Conservation (phyloP, 2,329 filamentous ascomycete genomes). For the Aspergillus puulaauensis region DNA sequence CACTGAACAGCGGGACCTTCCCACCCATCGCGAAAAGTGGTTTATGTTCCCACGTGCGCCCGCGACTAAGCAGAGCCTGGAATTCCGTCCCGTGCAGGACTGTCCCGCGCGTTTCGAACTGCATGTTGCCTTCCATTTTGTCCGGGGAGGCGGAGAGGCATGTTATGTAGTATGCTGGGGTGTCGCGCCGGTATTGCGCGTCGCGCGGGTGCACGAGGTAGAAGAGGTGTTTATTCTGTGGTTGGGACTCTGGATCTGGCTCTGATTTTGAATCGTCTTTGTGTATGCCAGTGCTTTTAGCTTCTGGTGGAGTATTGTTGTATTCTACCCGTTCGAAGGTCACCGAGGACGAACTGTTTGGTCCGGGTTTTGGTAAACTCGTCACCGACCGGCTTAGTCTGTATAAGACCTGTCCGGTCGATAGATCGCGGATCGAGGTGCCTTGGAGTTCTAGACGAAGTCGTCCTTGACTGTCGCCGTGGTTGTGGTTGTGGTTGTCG, state of each 20-base stretch:
- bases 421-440: not conserved
- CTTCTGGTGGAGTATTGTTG: too few relatives aligned
- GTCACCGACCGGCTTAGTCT: not conserved
- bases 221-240: conserved; percentile 4
- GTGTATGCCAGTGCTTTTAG: too few relatives aligned
- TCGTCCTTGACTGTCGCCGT: too few relatives aligned
- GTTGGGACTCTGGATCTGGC: too few relatives aligned
- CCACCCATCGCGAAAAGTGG: not conserved
- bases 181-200: conserved; percentile 18
- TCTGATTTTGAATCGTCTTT: too few relatives aligned
- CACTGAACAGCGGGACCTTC: not conserved
- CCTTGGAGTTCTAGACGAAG: not conserved
- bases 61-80: not conserved
- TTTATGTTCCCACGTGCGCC: not conserved
- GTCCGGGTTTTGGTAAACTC: not conserved
- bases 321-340: not conserved
- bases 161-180: conserved; percentile 19
- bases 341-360: not conserved
- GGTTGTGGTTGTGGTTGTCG: not conserved
- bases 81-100: conserved; percentile 1
- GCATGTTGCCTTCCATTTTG: conserved; percentile 14
- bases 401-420: not conserved
- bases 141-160: not conserved
- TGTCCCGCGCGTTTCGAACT: conserved; percentile 6
- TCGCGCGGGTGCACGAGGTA: conserved; percentile 17